Base-by-base conservation (phyloP, 192 early-diverging fungal species). In the Obelidium mucronatum region DNA sequence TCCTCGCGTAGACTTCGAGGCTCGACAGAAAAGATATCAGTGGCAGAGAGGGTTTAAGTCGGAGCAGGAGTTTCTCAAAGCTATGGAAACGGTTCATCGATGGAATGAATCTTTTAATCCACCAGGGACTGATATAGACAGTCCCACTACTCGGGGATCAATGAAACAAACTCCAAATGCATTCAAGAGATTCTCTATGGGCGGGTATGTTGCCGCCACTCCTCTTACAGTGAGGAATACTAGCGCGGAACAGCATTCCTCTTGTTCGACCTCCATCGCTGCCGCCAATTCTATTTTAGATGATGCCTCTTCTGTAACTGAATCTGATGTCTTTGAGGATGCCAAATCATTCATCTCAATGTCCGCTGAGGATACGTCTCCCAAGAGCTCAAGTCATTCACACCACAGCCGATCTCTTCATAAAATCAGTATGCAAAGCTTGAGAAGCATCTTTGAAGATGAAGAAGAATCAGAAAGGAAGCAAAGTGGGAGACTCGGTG, bases 321-420 rank as follows among this genome's bases (percentile, higher is more conserved):
- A 24, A 0, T 52, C 42, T 1, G 67, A 69, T 17, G 36, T 69
- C 2, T 69, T 75, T 56, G 71, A 74, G 31, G 78, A 79, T n/a
- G 72, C 78, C 8, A 63, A 55, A 13, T 35, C 62, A 15, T 78
- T 79, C 26, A 73, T 79, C 31, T 35, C 42, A 11, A 44, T 36
- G 1, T 39, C 63, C 0, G 17, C 33, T 0, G 58, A 26, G 24
- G 44, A 19, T 6, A 11, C 13, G 11, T 6, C 56, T 1, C 8
- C 13, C 11, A 13, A 15, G 17, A 48, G 44, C 0, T 48, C 44
- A 15, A 15, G 11, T 6, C 8, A 19, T 48, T 48, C 44, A 0
- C 6, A 60, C 33, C 24, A 24, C 24, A 26, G 58, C 6, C 58
- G 58, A 33, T 60, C 58, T 19, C 13, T 60, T 0, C 26, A 33